These are phyloP conservation scores for Cercospora zeae-maydis DNA, from an alignment of 2,329 filamentous ascomycete species.

Conservation along the genomic window DNA sequence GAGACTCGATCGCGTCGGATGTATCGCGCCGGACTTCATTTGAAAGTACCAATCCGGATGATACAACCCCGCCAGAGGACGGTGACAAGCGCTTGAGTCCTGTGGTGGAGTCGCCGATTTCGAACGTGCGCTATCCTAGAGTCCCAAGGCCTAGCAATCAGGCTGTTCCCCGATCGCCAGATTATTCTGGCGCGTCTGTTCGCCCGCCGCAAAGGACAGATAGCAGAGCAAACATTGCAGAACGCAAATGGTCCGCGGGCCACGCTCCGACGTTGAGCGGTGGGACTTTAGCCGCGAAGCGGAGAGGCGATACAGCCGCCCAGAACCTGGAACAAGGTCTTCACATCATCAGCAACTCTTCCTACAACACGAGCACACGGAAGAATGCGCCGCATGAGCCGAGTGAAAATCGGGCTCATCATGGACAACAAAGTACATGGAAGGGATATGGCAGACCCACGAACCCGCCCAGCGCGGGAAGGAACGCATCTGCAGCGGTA, in stretches of 20 bases:
- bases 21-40: constrained; percentile 43
- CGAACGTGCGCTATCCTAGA: constrained; percentile 46
- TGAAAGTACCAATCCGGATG: constrained; percentile 45
- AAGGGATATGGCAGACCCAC: constrained; percentile 32
- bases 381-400: constrained; percentile 1
- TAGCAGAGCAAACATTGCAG: constrained; percentile 4
- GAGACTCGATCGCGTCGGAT: constrained; percentile 25
- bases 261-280: constrained; percentile 23
- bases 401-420: neutral
- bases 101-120: constrained; percentile 45
- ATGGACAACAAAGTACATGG: constrained; percentile 27
- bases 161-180: constrained; percentile 40
- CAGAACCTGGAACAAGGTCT: constrained; percentile 39
- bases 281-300: constrained; percentile 39
- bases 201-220: neutral
- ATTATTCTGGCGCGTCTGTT: neutral
- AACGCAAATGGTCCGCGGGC: constrained; percentile 12
- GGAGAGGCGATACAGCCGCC: constrained; percentile 36
- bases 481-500: constrained; percentile 16
- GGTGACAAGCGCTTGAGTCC: constrained; percentile 43
- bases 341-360: constrained; percentile 28
- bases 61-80: constrained; percentile 47
- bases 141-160: constrained; percentile 48
- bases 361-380: constrained; percentile 12
- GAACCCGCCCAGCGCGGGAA: constrained; percentile 9